Evolutionary conservation across 139 green algal genomes (phyloP).

Genomic region (Volvox africanus): DNA sequence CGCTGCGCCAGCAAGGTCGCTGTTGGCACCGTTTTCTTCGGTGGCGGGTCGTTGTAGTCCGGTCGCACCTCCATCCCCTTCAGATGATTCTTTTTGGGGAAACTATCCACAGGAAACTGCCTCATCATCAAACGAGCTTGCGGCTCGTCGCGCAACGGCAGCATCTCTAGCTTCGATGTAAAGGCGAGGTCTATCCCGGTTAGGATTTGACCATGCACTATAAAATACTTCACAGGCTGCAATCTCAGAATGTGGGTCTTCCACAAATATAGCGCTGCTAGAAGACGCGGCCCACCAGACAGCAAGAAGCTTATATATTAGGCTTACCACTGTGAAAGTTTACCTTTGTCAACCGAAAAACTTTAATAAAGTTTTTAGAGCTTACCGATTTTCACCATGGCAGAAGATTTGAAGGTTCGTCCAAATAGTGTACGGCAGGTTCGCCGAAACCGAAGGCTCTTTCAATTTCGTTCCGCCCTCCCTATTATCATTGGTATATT

Average conservation of each 20-base stretch:
- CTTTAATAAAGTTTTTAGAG: too few relatives aligned
- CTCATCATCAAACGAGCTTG: not conserved
- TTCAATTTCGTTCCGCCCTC: too few relatives aligned
- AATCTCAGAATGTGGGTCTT: not conserved
- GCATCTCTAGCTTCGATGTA: slow-evolving; percentile 1
- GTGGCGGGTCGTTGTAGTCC: not conserved
- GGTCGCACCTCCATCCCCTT: not conserved
- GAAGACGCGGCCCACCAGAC: not conserved
- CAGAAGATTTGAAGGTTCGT: too few relatives aligned
- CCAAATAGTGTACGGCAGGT: too few relatives aligned
- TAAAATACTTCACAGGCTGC: too few relatives aligned
- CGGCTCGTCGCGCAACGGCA: not conserved
- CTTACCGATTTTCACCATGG: too few relatives aligned
- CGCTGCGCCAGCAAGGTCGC: not conserved
- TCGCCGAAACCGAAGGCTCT: too few relatives aligned
- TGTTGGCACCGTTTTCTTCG: not conserved
- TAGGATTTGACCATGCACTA: not conserved
- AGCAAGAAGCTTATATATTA: too few relatives aligned
- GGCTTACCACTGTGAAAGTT: too few relatives aligned
- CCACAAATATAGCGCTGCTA: not conserved
- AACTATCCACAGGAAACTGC: not conserved
- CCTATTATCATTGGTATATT: too few relatives aligned
- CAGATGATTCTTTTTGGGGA: slow-evolving; percentile 21
- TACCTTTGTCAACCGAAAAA: too few relatives aligned
- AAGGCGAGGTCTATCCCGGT: not conserved